phyloP scores from a whole-genome alignment of 106 monocot genomes.

The Narthecium ossifragum region DNA sequence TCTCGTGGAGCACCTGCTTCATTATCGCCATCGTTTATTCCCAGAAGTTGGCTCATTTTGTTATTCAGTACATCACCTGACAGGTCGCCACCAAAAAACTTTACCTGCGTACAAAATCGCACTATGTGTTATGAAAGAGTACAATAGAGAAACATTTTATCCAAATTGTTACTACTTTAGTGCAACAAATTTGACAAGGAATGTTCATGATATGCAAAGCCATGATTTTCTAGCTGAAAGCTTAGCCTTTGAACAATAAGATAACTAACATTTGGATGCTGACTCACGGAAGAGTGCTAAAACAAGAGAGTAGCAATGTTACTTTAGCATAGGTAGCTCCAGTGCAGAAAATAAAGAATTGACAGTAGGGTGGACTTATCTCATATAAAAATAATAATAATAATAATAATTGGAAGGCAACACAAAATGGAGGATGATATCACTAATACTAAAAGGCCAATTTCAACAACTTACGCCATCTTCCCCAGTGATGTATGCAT shows the following conservation, averaged over 20 bases:
- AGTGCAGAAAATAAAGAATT: background rate
- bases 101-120: slow-evolving; percentile 27
- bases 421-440: background rate
- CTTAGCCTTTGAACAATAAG: no score
- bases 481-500: slow-evolving; percentile 50
- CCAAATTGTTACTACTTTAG: background rate
- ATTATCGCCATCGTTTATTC: slow-evolving; percentile 31
- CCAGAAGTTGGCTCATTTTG: slow-evolving; percentile 60
- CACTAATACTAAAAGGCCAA: background rate
- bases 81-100: slow-evolving; percentile 50
- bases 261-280: background rate
- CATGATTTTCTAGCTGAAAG: background rate
- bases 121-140: no score
- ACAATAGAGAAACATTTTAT: background rate
- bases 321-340: no score
- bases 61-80: slow-evolving; percentile 15
- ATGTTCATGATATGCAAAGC: background rate
- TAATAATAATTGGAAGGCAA: background rate
- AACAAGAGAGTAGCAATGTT: background rate
- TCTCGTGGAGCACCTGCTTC: no score
- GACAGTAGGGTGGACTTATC: background rate
- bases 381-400: background rate
- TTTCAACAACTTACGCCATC: slow-evolving; percentile 42
- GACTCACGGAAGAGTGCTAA: background rate
- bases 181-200: background rate